phyloP scores from a whole-genome alignment of 1,139 yeast genomes.

The Wickerhamomyces sp. region DNA sequence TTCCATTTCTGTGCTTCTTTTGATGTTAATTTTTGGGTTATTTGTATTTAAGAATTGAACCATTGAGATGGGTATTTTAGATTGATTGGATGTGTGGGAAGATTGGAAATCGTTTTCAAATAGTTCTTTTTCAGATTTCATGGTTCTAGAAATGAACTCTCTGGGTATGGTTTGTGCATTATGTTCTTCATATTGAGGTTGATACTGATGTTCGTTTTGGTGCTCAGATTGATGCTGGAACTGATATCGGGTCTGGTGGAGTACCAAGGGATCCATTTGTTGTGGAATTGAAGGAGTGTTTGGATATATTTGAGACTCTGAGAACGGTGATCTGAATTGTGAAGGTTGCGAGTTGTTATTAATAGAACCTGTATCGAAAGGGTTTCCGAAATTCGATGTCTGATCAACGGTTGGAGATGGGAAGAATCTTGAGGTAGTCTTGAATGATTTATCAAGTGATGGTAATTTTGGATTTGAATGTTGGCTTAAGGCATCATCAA shows the following conservation, averaged over 20 bases:
- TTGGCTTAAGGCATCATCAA: slow-evolving; percentile 12
- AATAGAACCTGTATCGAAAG: neutral
- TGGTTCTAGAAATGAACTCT: neutral
- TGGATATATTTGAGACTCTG: neutral
- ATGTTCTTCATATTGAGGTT: no score
- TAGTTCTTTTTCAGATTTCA: neutral
- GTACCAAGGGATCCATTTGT: neutral
- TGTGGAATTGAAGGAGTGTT: no score
- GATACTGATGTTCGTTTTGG: neutral
- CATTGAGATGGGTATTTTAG: no score
- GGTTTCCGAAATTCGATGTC: neutral
- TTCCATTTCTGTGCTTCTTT: slow-evolving; percentile 7
- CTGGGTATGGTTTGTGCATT: no score
- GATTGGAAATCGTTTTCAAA: neutral
- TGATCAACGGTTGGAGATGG: slow-evolving; percentile 31
- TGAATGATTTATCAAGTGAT: slow-evolving; percentile 11
- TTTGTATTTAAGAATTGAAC: neutral
- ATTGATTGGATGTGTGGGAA: neutral
- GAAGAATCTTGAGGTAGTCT: slow-evolving; percentile 32
- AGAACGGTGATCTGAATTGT: neutral
- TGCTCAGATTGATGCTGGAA: neutral
- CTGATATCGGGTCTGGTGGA: neutral
- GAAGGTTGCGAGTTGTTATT: no score
- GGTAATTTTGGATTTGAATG: slow-evolving; percentile 1
- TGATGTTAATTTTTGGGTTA: neutral